phyloP scores from a whole-genome alignment of 176 grass and related monocot genomes.

The Eleusine indica region DNA sequence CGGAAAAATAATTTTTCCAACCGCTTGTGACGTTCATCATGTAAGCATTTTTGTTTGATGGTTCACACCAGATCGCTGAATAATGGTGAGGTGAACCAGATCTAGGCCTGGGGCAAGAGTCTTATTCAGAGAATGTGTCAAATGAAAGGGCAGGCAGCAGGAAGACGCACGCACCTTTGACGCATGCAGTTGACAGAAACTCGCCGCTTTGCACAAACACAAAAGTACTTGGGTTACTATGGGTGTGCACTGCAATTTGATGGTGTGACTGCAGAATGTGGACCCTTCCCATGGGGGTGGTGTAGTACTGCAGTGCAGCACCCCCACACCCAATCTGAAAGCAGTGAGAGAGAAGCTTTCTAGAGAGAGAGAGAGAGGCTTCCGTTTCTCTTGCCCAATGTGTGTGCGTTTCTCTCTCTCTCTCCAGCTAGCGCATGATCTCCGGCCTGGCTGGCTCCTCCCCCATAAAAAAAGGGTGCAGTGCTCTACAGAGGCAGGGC shows the following conservation, averaged over 20 bases:
- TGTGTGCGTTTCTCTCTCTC: conserved; percentile 14
- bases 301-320: conserved; percentile 25
- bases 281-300: conserved; percentile 3
- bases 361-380: not conserved
- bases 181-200: conserved; percentile 38
- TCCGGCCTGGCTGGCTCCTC: conserved; percentile 33
- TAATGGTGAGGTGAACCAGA: not conserved
- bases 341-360: conserved; percentile 29
- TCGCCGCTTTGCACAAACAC: conserved; percentile 44
- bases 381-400: not conserved
- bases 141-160: conserved; percentile 26
- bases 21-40: not conserved
- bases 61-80: not conserved
- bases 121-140: conserved; percentile 19
- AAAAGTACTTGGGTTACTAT: conserved; percentile 31
- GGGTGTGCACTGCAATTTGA: conserved; percentile 37
- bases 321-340: conserved; percentile 50
- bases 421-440: conserved; percentile 26
- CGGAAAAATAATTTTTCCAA: conserved; percentile 5
- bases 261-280: conserved; percentile 27
- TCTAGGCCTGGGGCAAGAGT: not conserved
- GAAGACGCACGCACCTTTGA: conserved; percentile 32
- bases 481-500: conserved; percentile 42
- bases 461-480: conserved; percentile 58
- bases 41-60: conserved; percentile 28